phyloP scores from a whole-genome alignment of 2,329 filamentous ascomycete genomes.

The Arthrobotrys sphaeroides region DNA sequence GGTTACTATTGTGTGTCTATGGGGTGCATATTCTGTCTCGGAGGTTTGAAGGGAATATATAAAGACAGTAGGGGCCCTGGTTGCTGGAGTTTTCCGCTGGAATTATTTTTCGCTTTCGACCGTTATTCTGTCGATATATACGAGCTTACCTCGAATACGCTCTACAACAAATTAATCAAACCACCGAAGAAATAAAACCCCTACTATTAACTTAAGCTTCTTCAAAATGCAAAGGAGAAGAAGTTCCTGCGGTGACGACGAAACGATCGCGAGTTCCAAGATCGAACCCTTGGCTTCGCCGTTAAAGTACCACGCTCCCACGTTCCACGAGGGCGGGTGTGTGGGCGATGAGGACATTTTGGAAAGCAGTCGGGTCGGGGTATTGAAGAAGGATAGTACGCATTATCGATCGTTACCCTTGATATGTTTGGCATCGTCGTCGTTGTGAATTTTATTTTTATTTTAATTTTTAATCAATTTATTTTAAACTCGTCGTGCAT shows the following conservation, averaged over 20 bases:
- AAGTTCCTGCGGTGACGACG: constrained; percentile 36
- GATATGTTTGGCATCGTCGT: too few species aligned
- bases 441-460: not conserved
- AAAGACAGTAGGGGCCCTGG: not conserved
- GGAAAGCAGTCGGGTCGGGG: constrained; percentile 34
- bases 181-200: not conserved
- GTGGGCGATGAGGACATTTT: constrained; percentile 34
- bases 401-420: not conserved
- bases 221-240: constrained; percentile 16
- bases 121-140: too few species aligned
- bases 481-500: not conserved
- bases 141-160: too few species aligned
- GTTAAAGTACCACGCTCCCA: constrained; percentile 32
- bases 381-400: constrained; percentile 30
- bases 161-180: not conserved
- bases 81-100: too few species aligned
- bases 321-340: constrained; percentile 14
- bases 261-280: constrained; percentile 37
- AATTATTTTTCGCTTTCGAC: too few species aligned
- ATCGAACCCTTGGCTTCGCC: constrained; percentile 38
- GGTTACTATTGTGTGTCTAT: too few species aligned
- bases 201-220: too few species aligned
- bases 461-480: not conserved
- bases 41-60: not conserved
- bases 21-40: not conserved